These are phyloP conservation scores for Monosporascus ibericus DNA, from an alignment of 2,329 filamentous ascomycete genomes.

Conservation along the genomic window DNA sequence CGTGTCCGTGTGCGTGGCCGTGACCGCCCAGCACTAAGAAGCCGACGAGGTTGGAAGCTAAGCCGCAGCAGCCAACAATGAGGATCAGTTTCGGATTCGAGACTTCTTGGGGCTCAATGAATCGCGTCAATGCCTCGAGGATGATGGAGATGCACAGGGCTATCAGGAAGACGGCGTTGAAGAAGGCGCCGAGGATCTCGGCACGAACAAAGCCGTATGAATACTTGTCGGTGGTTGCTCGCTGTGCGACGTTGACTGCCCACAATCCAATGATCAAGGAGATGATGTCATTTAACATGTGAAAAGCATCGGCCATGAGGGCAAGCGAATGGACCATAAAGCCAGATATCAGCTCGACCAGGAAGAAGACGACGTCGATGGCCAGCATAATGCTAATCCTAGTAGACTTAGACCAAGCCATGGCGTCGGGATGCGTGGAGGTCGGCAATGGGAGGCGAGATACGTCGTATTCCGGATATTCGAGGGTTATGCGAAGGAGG, in stretches of 20 bases:
- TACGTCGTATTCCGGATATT: too few relatives aligned
- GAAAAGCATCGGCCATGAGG: constrained; percentile 92
- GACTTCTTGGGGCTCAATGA: constrained; percentile 87
- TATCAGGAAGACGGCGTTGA: constrained; percentile 96
- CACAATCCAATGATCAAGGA: constrained; percentile 88
- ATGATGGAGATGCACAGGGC: constrained; percentile 95
- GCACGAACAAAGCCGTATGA: constrained; percentile 98
- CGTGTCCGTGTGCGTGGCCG: constrained; percentile 69
- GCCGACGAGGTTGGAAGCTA: constrained; percentile 83
- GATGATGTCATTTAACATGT: constrained; percentile 99
- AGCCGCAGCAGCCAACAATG: constrained; percentile 78
- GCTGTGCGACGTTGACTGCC: constrained; percentile 86
- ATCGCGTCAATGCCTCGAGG: constrained; percentile 86
- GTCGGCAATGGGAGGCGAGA: neutral
- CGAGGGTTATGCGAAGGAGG: too few relatives aligned
- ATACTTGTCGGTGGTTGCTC: constrained; percentile 82
- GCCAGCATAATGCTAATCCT: constrained; percentile 88
- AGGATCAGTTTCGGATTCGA: constrained; percentile 80
- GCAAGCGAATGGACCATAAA: constrained; percentile 87
- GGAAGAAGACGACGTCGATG: constrained; percentile 85
- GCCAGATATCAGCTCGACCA: constrained; percentile 80
- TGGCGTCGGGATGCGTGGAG: constrained; percentile 28
- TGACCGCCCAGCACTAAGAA: constrained; percentile 91
- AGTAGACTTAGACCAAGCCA: constrained; percentile 88
- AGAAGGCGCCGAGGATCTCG: constrained; percentile 90